Evolutionary conservation across 352 stramenopile genomes (phyloP), one percentile per base, ranked within the genome.

Genomic region (Phytophthora multivora): DNA sequence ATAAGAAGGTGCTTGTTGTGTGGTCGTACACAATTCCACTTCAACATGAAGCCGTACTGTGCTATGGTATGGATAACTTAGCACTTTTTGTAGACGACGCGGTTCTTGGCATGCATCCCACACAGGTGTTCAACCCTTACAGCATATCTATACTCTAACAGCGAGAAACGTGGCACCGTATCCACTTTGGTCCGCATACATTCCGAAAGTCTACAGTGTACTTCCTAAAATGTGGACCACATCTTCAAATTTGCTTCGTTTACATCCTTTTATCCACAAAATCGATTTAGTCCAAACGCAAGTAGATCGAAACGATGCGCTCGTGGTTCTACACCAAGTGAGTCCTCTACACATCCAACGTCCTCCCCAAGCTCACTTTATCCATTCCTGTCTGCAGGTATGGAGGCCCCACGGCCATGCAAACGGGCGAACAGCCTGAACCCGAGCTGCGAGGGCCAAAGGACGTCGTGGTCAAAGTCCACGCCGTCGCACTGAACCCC

Each of bases 291-390:
- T n/a, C n/a, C n/a, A n/a, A n/a, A n/a, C n/a, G n/a, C n/a, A n/a
- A n/a, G n/a, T 15, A 36, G 1, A 15, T 19, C n/a, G n/a, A 61
- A 26, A 28, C 23, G 11, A 93, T 93, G 84, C 80, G 83, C 39
- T 81, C 84, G 59, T 93, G 84, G 80, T 89, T 81, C 66, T 91
- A 90, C 67, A 77, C 73, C 28, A 90, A 82, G 81, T 90, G 54
- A 30, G 73, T 41, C 19, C 36, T 0, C 19, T 13, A 7, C 5
- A 26, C 12, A 15, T 38, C 43, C 12, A n/a, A 38, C 19, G 2
- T 36, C 52, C 7, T 23, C 35, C 9, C 8, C 7, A 19, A 16
- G 2, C n/a, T 12, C 35, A 36, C 26, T 69, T 56, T 55, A 45
- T 38, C 46, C 25, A 16, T 47, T 30, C 12, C 11, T 21, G 42